phyloP scores from a whole-genome alignment of 345 rosid genomes.

The Excoecaria agallocha region DNA sequence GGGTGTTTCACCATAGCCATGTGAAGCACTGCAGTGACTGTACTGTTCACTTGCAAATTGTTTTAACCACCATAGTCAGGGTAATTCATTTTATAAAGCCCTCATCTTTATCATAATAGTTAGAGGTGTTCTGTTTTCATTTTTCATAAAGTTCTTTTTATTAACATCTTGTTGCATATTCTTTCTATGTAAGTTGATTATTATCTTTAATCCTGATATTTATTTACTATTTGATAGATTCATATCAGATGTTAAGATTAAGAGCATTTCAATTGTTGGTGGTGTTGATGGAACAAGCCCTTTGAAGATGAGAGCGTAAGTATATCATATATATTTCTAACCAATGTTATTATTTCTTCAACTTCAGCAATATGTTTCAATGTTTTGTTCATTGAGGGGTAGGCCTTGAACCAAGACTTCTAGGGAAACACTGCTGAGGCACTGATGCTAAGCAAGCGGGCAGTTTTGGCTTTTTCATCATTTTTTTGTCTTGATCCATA shows the following conservation, averaged over 20 bases:
- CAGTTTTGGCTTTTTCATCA: not conserved
- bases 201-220: no score
- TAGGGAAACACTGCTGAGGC: not conserved
- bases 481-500: no score
- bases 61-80: not conserved
- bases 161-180: no score
- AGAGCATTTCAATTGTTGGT: constrained; percentile 86
- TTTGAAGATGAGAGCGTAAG: constrained; percentile 93
- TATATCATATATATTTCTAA: constrained; percentile 7
- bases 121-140: no score
- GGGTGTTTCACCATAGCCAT: no score
- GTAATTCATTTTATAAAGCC: not conserved
- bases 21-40: not conserved
- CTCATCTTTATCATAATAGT: not conserved
- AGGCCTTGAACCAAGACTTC: not conserved
- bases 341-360: not conserved
- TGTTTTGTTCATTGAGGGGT: not conserved
- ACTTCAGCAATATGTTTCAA: not conserved
- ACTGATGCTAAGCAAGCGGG: not conserved
- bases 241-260: constrained; percentile 94
- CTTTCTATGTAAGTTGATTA: no score
- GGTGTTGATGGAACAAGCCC: constrained; percentile 93
- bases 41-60: not conserved
- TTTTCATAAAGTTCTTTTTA: no score
- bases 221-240: constrained; percentile 52